Evolutionary conservation across 192 early-diverging fungal genomes (phyloP), one percentile per base, ranked within the genome.

Genomic region (Spizellomyces sp.): DNA sequence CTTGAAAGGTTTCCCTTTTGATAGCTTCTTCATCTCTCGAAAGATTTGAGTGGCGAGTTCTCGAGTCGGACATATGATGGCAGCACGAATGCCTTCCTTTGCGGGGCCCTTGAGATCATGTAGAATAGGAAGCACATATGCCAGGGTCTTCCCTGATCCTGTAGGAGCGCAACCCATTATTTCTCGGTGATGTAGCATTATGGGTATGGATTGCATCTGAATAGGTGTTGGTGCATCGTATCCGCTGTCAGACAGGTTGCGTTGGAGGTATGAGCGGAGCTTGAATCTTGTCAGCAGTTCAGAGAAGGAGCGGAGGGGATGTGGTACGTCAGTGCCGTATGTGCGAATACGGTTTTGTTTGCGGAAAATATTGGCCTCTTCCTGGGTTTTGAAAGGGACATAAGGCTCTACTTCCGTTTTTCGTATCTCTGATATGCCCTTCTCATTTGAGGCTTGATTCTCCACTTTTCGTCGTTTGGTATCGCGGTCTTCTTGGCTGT

Each of bases 61-160:
- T 45, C 96, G 81, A 0, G 96, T 99, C 1, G 97, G 97, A 19
- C 96, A 90, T 15, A 99, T 90, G 62, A 99, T 89, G 7, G 96
- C 81, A 0, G 95, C 97, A 44, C 97, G 87, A 70, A 92, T 90
- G 14, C 94, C 94, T 8, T 83, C 80, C 70, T 93, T 95, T 22
- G 55, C 87, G 5, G 91, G 92, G 56, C 83, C 83, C 50, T 93
- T 90, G 43, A 99, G 74, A 54, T 90, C 82, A 64, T 96, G 92
- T 58, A 99, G 72, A 36, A 99, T 94, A 0, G 96, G 94, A 27
- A 99, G 79, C 48, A 96, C 67, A 65, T 92, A 99, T 0, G 98
- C 96, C 74, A 98, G 76, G 1, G 98, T 99, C 80, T 99, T 99
- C 75, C 98, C 98, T 6, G 95, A 96, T 64, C 98, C 96, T 19